These are phyloP conservation scores for Candolleomyces aberdarensis DNA, from an alignment of 768 basidiomycete genomes.

Conservation along the genomic window DNA sequence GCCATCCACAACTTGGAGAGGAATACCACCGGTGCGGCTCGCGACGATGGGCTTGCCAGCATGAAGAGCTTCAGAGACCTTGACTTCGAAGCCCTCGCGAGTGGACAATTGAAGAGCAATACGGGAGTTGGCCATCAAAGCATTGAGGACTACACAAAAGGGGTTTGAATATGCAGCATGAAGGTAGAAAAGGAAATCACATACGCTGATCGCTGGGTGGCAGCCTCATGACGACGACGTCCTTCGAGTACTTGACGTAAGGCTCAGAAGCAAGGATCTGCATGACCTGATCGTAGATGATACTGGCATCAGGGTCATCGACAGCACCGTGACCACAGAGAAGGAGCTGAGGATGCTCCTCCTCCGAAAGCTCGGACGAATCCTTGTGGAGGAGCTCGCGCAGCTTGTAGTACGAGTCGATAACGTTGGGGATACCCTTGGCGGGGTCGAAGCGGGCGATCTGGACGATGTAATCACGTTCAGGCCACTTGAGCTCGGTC, in stretches of 20 bases:
- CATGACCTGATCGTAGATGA: conserved; percentile 81
- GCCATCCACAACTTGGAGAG: conserved; percentile 85
- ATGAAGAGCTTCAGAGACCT: conserved; percentile 93
- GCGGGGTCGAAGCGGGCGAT: conserved; percentile 94
- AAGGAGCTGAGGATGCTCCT: conserved; percentile 70
- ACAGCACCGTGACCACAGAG: conserved; percentile 91
- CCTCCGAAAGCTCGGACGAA: conserved; percentile 37
- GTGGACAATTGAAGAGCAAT: conserved; percentile 90
- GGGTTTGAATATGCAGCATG: neutral
- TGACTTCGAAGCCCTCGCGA: conserved; percentile 96
- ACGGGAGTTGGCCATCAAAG: conserved; percentile 84
- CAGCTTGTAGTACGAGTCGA: conserved; percentile 86
- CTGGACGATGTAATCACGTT: conserved; percentile 84
- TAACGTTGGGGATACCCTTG: conserved; percentile 68
- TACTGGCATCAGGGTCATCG: conserved; percentile 92
- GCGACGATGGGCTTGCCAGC: conserved; percentile 86
- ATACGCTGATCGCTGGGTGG: conserved; percentile 83
- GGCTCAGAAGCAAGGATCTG: conserved; percentile 51
- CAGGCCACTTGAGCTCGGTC: conserved; percentile 74
- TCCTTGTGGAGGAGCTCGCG: conserved; percentile 56
- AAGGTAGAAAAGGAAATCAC: conserved; percentile 38
- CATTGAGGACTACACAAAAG: conserved; percentile 63
- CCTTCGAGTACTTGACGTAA: conserved; percentile 52
- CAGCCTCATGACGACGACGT: conserved; percentile 74
- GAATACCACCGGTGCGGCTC: conserved; percentile 86